These are phyloP conservation scores for Colletotrichum sp. DNA, from an alignment of 2,329 filamentous ascomycete genomes.

Conservation along the genomic window DNA sequence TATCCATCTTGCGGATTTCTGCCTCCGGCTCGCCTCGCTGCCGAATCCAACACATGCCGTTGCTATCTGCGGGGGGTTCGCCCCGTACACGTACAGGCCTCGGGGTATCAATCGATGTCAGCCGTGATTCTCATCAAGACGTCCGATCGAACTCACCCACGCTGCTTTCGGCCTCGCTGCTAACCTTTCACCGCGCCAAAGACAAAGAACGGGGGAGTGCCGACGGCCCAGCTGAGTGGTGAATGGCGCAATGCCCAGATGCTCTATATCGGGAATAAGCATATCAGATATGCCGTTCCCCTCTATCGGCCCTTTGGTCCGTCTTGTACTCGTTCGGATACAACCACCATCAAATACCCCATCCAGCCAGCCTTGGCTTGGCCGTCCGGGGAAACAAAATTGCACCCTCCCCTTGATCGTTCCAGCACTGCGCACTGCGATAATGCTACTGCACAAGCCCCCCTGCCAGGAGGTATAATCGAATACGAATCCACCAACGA, in stretches of 20 bases:
- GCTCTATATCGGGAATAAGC: neutral
- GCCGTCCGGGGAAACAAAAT: neutral
- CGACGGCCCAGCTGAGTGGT: neutral
- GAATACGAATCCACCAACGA: neutral
- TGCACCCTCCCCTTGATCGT: neutral
- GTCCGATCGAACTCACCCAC: neutral
- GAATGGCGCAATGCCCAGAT: neutral
- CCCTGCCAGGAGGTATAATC: neutral
- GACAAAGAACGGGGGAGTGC: constrained; percentile 6
- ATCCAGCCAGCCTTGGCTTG: neutral
- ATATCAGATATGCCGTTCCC: neutral
- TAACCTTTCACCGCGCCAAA: neutral
- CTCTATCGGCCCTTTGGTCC: neutral
- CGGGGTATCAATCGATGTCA: neutral
- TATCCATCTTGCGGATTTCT: neutral
- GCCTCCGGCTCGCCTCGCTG: neutral
- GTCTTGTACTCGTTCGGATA: neutral
- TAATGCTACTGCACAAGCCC: neutral
- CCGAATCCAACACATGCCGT: neutral
- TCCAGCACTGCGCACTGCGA: neutral
- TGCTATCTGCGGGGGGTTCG: neutral
- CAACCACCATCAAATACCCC: neutral
- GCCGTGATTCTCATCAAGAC: neutral
- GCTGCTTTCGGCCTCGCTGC: constrained; percentile 1
- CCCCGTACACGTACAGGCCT: neutral